These are phyloP conservation scores for Penicillium cosmopolitanum DNA, from an alignment of 495 filamentous ascomycete species.

Conservation along the genomic window DNA sequence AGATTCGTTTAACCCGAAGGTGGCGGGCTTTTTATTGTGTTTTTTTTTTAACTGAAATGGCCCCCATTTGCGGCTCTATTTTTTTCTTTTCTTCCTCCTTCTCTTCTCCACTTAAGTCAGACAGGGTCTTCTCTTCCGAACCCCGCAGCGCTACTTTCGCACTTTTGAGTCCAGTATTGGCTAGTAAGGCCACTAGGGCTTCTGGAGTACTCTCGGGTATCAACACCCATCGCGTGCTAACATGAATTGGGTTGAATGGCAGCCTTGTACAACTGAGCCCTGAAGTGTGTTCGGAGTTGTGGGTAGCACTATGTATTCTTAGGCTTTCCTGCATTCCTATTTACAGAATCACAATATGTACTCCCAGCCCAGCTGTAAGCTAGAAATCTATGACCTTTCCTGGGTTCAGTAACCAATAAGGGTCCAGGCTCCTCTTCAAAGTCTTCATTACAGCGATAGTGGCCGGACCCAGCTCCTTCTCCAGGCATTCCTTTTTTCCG, in stretches of 20 bases:
- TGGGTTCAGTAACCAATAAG: conserved; percentile 82
- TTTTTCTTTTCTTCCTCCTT: neutral
- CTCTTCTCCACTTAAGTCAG: neutral
- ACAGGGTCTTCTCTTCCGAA: neutral
- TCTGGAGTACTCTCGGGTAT: neutral
- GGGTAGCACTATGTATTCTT: no score
- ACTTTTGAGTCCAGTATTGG: neutral
- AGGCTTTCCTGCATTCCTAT: no score
- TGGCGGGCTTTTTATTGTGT: neutral
- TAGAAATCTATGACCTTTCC: conserved; percentile 67
- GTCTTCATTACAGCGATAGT: conserved; percentile 79
- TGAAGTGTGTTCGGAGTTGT: no score
- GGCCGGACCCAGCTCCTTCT: conserved; percentile 73
- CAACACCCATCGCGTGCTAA: neutral
- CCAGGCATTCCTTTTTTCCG: conserved; percentile 76
- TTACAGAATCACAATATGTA: no score
- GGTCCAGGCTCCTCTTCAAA: conserved; percentile 79
- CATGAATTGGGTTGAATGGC: neutral
- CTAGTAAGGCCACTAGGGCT: neutral
- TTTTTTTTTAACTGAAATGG: neutral
- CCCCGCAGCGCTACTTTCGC: neutral
- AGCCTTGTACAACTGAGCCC: neutral
- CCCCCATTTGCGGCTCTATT: neutral
- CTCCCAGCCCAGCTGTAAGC: neutral
- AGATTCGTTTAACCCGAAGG: neutral